Percentiles rank a stretch among this genome's conserved stretches.
Evolutionary conservation across 73 alveolate genomes (phyloP).

Genomic region (Paraurostyla sp.): DNA sequence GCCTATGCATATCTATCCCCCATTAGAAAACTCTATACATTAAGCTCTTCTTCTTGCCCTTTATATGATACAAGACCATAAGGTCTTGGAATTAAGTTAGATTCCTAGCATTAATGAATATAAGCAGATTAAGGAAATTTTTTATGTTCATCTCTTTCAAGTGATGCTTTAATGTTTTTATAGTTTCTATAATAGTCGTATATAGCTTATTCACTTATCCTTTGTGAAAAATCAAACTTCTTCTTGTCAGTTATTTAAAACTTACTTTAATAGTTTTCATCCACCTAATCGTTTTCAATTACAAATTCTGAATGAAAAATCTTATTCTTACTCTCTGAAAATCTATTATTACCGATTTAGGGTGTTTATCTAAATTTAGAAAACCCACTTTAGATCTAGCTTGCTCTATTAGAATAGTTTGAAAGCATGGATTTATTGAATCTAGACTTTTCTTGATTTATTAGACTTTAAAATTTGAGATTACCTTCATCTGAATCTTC

Average conservation of each 20-base stretch:
- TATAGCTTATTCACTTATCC: slow-evolving; percentile 36
- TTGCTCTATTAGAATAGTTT: not conserved
- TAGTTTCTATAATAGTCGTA: slow-evolving; percentile 30
- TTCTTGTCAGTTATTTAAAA: not conserved
- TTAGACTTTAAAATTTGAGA: too few species aligned
- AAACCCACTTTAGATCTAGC: not conserved
- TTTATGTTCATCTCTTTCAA: slow-evolving; percentile 38
- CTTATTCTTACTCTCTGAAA: not conserved
- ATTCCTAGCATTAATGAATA: not conserved
- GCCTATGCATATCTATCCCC: slow-evolving; percentile 32
- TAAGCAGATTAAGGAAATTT: slow-evolving; percentile 15
- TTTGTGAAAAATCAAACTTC: slow-evolving; percentile 5
- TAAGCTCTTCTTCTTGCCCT: slow-evolving; percentile 43
- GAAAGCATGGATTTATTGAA: not conserved
- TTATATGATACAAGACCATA: slow-evolving; percentile 43
- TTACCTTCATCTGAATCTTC: not conserved
- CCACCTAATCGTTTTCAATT: not conserved
- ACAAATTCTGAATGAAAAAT: not conserved
- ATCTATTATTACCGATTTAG: not conserved
- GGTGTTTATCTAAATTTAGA: slow-evolving; percentile 1
- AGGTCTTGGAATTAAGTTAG: slow-evolving; percentile 22
- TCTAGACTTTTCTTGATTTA: not conserved
- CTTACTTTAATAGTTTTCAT: not conserved
- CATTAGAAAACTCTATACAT: slow-evolving; percentile 16
- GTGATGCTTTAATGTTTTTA: slow-evolving; percentile 4